Conservation (phyloP, 257 asterid species). For the Prunella vulgaris region DNA sequence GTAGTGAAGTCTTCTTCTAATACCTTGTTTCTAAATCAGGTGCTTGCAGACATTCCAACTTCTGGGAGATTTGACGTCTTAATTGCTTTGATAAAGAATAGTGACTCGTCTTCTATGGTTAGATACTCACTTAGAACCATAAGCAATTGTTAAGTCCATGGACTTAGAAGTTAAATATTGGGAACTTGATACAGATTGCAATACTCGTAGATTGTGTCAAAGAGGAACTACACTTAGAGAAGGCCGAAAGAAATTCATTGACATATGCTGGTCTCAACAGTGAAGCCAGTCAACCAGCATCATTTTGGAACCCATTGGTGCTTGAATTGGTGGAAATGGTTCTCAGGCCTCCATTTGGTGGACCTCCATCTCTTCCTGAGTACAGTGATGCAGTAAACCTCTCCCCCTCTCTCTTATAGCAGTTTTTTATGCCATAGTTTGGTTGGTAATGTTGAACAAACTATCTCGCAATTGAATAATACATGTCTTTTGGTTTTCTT, state of each 20-base stretch:
- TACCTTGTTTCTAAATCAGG: constrained; percentile 39
- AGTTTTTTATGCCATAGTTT: background rate
- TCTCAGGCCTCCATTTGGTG: constrained; percentile 78
- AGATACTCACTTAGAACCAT: constrained; percentile 16
- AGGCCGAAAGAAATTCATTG: constrained; percentile 25
- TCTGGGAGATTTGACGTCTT: constrained; percentile 67
- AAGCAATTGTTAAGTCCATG: background rate
- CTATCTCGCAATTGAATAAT: background rate
- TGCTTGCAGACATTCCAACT: constrained; percentile 71
- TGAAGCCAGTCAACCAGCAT: constrained; percentile 21
- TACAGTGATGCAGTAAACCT: constrained; percentile 70
- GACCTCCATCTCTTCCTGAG: constrained; percentile 90
- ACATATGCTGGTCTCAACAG: constrained; percentile 19
- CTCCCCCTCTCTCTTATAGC: constrained; percentile 21
- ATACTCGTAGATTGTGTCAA: constrained; percentile 67
- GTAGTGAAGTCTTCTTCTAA: background rate
- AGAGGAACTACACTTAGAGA: constrained; percentile 59
- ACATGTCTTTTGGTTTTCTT: background rate
- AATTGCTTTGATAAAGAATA: constrained; percentile 58
- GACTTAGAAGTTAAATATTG: background rate
- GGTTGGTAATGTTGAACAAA: constrained; percentile 7
- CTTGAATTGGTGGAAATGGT: constrained; percentile 72
- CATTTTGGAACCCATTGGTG: constrained; percentile 62
- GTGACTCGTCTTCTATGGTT: constrained; percentile 84
- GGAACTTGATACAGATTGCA: constrained; percentile 47